Conservation (phyloP, 345 rosid species). For the Gossypium rotundifolium region DNA sequence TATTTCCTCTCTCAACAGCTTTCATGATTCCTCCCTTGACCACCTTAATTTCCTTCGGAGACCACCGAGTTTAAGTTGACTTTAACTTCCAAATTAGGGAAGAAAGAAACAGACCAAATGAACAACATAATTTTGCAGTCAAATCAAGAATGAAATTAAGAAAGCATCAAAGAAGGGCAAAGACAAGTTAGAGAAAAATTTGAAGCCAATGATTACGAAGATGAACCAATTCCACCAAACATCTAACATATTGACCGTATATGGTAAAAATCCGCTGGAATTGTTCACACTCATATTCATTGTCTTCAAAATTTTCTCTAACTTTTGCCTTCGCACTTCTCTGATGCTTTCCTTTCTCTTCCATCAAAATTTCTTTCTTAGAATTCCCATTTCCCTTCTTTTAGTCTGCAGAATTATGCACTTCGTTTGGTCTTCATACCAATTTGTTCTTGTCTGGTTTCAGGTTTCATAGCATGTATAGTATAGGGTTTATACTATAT, state of each 20-base stretch:
- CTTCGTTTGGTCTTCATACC: neutral
- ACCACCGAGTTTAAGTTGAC: too few species aligned
- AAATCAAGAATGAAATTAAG: neutral
- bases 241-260: neutral
- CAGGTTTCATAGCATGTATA: neutral
- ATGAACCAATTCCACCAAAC: conserved; percentile 6
- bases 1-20: too few species aligned
- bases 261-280: neutral
- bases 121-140: neutral
- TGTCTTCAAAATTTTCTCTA: conserved; percentile 2
- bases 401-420: neutral
- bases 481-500: neutral
- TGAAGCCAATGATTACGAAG: neutral
- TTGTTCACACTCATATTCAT: neutral
- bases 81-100: too few species aligned
- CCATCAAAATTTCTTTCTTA: neutral
- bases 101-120: neutral
- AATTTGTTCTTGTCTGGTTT: neutral
- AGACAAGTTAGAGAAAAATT: neutral
- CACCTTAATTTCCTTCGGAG: too few species aligned
- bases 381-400: neutral
- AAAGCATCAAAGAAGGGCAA: neutral
- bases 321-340: neutral
- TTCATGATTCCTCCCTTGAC: too few species aligned
- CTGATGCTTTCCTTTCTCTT: neutral